These are phyloP conservation scores for Domatiomyces globalis DNA, from an alignment of 2,329 filamentous ascomycete genomes.

Conservation along the genomic window DNA sequence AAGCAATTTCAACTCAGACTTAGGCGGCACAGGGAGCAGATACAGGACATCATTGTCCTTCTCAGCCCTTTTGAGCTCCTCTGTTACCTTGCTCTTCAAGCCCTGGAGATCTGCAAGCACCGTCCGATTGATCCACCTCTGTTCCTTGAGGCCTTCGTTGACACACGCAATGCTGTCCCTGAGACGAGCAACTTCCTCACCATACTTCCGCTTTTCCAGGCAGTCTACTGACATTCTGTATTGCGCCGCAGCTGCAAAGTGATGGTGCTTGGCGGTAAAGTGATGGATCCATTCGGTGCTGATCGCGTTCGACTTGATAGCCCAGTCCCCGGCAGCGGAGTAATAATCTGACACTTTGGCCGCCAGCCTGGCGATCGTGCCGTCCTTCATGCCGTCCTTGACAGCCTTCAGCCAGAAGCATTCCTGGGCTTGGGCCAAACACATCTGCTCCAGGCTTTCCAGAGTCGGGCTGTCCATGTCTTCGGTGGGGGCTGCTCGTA, in stretches of 20 bases:
- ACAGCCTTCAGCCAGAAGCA: conserved; percentile 98
- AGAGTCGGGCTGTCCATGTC: conserved; percentile 89
- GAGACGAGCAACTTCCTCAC: conserved; percentile 82
- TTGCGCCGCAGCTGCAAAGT: conserved; percentile 91
- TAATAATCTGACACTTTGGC: conserved; percentile 87
- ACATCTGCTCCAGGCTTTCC: conserved; percentile 65
- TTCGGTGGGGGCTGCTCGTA: conserved; percentile 73
- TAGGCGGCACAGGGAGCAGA: conserved; percentile 67
- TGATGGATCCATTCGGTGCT: conserved; percentile 96
- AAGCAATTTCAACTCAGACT: conserved; percentile 71
- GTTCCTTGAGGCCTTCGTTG: conserved; percentile 74
- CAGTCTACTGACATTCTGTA: conserved; percentile 83
- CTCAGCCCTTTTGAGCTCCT: conserved; percentile 76
- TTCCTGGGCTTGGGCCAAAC: conserved; percentile 87
- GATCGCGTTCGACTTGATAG: conserved; percentile 75
- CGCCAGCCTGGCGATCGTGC: conserved; percentile 78
- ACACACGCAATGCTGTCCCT: conserved; percentile 70
- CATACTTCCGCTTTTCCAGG: conserved; percentile 84
- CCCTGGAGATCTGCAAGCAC: conserved; percentile 72
- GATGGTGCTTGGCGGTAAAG: conserved; percentile 90
- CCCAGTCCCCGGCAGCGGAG: conserved; percentile 66
- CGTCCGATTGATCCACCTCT: conserved; percentile 63
- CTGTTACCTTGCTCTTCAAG: conserved; percentile 66
- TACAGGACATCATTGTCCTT: conserved; percentile 97
- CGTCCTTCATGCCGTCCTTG: conserved; percentile 84